Percentiles rank a stretch among this genome's conserved stretches.
These are phyloP conservation scores for Xylaria acuta DNA, from an alignment of 495 filamentous ascomycete species.

Conservation along the genomic window DNA sequence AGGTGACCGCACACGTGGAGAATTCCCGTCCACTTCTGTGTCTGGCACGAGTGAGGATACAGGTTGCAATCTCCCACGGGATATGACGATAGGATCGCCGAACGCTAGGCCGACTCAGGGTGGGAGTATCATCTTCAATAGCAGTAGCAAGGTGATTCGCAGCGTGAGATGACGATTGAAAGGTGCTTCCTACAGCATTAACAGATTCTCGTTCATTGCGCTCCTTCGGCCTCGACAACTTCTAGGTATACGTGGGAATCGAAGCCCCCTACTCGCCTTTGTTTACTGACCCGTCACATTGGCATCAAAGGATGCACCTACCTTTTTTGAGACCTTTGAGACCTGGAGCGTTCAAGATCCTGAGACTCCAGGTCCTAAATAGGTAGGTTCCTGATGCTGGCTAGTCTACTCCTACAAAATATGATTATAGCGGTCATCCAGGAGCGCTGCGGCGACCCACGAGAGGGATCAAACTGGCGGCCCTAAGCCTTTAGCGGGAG, in stretches of 20 bases:
- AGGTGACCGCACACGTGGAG: slow-evolving; percentile 10
- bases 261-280: not conserved
- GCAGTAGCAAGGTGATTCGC: not conserved
- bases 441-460: not conserved
- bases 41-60: not conserved
- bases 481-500: slow-evolving; percentile 23
- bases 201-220: not conserved
- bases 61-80: not conserved
- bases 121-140: not conserved
- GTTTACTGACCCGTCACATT: not conserved
- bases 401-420: not conserved
- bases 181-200: not conserved
- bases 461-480: slow-evolving; percentile 22
- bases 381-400: slow-evolving; percentile 3
- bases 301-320: not conserved
- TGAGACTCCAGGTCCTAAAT: not conserved
- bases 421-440: not conserved
- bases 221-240: not conserved
- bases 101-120: slow-evolving; percentile 12
- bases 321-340: not conserved
- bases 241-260: slow-evolving; percentile 1
- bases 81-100: slow-evolving; percentile 24
- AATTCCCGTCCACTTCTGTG: not conserved
- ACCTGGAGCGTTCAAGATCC: not conserved
- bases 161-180: slow-evolving; percentile 19